phyloP scores from a whole-genome alignment of 2,329 filamentous ascomycete species.

The Ceratocystis papillata region DNA sequence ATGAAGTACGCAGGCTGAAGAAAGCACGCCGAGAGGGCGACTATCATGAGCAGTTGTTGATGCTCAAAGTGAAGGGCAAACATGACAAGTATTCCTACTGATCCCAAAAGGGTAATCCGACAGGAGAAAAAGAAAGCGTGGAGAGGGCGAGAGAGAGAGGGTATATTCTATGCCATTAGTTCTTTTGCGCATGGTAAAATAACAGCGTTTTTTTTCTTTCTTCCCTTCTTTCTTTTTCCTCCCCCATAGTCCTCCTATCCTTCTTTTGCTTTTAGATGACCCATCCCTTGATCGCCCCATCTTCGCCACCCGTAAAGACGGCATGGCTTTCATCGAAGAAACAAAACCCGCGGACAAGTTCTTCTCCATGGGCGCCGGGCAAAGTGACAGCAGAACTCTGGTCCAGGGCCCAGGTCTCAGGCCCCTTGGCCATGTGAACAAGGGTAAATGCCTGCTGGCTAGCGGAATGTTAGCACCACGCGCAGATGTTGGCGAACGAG shows the following conservation, averaged over 20 bases:
- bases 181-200: not conserved
- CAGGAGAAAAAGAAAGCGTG: too few species aligned
- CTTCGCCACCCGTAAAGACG: constrained; percentile 50
- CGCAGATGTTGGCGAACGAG: not conserved
- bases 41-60: constrained; percentile 76
- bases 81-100: constrained; percentile 64
- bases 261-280: constrained; percentile 27
- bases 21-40: constrained; percentile 73
- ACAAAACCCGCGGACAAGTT: constrained; percentile 54
- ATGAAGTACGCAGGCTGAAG: constrained; percentile 76
- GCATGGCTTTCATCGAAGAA: constrained; percentile 50
- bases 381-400: constrained; percentile 47
- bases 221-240: not conserved
- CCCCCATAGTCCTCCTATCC: constrained; percentile 2
- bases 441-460: constrained; percentile 50
- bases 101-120: constrained; percentile 1
- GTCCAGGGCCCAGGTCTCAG: constrained; percentile 44
- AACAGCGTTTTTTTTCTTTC: not conserved
- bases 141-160: not conserved
- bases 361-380: constrained; percentile 51
- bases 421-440: constrained; percentile 45
- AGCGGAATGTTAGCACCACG: constrained; percentile 10
- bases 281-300: constrained; percentile 49
- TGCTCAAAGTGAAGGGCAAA: constrained; percentile 83
- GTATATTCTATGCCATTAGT: not conserved